Evolutionary conservation across 345 rosid genomes (phyloP).

Genomic region (Linum lewisii): DNA sequence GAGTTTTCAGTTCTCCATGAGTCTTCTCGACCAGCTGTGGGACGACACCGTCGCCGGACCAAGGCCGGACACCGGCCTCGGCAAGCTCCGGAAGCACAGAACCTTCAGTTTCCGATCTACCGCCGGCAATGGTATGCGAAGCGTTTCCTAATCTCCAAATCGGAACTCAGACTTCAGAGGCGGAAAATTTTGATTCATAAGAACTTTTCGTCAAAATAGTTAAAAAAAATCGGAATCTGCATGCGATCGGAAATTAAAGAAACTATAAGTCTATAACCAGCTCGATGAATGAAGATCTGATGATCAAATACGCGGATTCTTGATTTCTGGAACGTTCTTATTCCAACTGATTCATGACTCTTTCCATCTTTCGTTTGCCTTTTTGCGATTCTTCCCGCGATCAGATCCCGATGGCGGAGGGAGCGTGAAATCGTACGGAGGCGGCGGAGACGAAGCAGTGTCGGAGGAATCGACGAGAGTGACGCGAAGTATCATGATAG

Average conservation of each 20-base stretch:
- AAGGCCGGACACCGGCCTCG: constrained; percentile 82
- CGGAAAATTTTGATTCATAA: too few relatives aligned
- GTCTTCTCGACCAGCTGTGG: constrained; percentile 90
- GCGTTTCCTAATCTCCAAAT: neutral
- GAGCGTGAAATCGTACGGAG: constrained; percentile 35
- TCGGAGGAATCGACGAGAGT: constrained; percentile 40
- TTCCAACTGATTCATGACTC: neutral
- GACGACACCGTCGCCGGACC: constrained; percentile 99
- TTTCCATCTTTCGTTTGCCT: neutral
- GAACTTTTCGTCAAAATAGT: too few relatives aligned
- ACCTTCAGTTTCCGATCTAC: constrained; percentile 48
- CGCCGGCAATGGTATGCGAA: constrained; percentile 77
- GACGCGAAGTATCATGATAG: constrained; percentile 77
- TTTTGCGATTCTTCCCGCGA: neutral
- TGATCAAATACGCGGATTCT: too few relatives aligned
- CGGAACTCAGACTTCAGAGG: too few relatives aligned
- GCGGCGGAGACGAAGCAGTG: constrained; percentile 24
- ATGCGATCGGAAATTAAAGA: too few relatives aligned
- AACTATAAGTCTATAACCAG: too few relatives aligned
- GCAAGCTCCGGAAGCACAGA: constrained; percentile 75
- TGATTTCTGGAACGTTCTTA: too few relatives aligned
- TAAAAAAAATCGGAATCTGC: too few relatives aligned
- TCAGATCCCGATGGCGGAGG: constrained; percentile 50
- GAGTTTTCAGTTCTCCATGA: constrained; percentile 34
- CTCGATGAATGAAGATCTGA: too few relatives aligned